Conservation (phyloP, 331 rosid species). For the Prunus yedoensis region DNA sequence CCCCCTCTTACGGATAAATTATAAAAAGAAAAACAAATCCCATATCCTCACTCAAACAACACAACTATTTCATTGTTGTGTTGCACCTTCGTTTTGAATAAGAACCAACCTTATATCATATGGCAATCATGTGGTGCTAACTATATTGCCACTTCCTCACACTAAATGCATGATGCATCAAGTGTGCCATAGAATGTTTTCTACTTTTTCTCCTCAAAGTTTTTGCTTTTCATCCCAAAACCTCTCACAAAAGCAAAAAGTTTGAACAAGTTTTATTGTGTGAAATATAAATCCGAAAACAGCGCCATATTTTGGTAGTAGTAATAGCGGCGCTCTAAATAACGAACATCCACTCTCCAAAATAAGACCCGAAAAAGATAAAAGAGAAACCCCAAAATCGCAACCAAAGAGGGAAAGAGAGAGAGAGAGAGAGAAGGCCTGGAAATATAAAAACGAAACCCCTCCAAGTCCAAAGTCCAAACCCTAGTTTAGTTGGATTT, state of each 20-base stretch:
- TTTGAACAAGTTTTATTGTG: too few species aligned
- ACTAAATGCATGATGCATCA: background rate
- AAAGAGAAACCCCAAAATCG: background rate
- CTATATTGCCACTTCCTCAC: background rate
- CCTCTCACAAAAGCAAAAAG: too few species aligned
- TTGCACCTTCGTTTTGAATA: background rate
- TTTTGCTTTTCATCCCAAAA: background rate
- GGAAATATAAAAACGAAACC: constrained; percentile 4
- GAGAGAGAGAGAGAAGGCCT: background rate
- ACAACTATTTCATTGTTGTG: background rate
- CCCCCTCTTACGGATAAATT: too few species aligned
- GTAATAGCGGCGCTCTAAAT: background rate
- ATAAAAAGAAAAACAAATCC: too few species aligned
- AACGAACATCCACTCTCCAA: background rate
- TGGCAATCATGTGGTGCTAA: background rate
- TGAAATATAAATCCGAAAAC: background rate
- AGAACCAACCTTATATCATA: background rate
- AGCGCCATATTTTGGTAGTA: background rate
- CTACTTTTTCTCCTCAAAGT: background rate
- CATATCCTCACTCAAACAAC: background rate
- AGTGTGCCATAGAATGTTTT: background rate
- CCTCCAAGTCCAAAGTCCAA: constrained; percentile 5
- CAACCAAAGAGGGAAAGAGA: background rate
- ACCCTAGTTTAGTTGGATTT: constrained; percentile 28
- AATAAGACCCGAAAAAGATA: background rate